These are phyloP conservation scores for Tolypocladium paradoxum DNA, from an alignment of 2,329 filamentous ascomycete genomes.

Conservation along the genomic window DNA sequence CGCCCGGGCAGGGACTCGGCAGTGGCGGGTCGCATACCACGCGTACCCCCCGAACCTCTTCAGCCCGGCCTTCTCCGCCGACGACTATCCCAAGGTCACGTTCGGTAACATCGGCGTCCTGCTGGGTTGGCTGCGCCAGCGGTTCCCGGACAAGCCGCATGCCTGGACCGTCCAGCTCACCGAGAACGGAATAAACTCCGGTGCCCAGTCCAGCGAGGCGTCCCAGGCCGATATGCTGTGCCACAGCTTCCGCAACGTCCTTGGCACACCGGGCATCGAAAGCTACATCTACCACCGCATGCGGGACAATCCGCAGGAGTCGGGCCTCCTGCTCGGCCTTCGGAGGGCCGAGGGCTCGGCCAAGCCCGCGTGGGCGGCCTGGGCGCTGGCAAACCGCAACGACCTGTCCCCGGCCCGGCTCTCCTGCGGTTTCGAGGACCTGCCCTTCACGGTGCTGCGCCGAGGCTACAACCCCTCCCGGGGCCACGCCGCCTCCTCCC, in stretches of 20 bases:
- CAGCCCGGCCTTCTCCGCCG: too few species aligned
- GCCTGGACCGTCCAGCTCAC: too few species aligned
- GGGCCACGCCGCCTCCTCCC: background rate
- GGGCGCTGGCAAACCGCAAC: background rate
- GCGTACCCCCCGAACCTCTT: too few species aligned
- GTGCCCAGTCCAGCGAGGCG: too few species aligned
- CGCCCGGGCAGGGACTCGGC: too few species aligned
- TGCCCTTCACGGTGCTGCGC: background rate
- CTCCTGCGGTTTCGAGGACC: background rate
- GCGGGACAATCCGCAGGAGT: background rate
- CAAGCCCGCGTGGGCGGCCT: background rate
- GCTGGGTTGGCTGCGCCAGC: too few species aligned
- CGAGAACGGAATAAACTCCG: too few species aligned
- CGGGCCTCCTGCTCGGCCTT: background rate
- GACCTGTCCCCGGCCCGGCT: background rate
- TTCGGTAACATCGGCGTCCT: too few species aligned
- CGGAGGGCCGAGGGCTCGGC: background rate
- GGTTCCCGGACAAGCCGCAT: too few species aligned
- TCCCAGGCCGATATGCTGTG: background rate
- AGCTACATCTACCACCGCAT: background rate
- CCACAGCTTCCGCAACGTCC: background rate
- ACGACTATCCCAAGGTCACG: too few species aligned
- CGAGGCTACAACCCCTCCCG: too few species aligned
- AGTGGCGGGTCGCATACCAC: too few species aligned
- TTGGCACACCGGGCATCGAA: constrained; percentile 1